phyloP scores from a whole-genome alignment of 768 basidiomycete species.

The Hericium rajendrae region DNA sequence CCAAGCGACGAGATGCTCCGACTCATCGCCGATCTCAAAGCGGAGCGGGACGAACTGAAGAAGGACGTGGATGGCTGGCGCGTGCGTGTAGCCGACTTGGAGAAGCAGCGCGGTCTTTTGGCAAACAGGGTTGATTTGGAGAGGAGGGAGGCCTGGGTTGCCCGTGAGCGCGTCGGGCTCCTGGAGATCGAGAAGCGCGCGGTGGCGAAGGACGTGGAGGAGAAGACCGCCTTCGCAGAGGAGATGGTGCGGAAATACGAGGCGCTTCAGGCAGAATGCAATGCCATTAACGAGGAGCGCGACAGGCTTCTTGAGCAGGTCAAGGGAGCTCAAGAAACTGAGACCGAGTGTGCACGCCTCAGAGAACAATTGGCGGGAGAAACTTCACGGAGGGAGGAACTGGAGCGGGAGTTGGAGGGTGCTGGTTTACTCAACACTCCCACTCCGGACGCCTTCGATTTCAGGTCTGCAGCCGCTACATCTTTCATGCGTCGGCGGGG shows the following conservation, averaged over 20 bases:
- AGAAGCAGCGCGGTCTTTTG: slow-evolving; percentile 58
- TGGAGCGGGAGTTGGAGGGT: slow-evolving; percentile 45
- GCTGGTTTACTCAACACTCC: slow-evolving; percentile 36
- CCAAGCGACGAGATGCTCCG: slow-evolving; percentile 73
- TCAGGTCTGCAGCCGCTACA: slow-evolving; percentile 11
- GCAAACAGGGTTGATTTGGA: slow-evolving; percentile 67
- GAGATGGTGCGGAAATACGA: neutral
- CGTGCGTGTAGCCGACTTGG: slow-evolving; percentile 63
- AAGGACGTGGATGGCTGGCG: slow-evolving; percentile 87
- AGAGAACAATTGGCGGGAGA: slow-evolving; percentile 30
- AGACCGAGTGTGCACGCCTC: slow-evolving; percentile 18
- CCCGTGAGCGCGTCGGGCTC: slow-evolving; percentile 60
- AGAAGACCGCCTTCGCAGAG: slow-evolving; percentile 15
- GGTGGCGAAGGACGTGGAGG: slow-evolving; percentile 34
- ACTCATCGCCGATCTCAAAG: slow-evolving; percentile 68
- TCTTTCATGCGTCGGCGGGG: slow-evolving; percentile 29
- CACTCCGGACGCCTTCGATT: slow-evolving; percentile 29
- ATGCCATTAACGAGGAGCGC: slow-evolving; percentile 28
- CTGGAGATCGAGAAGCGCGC: slow-evolving; percentile 59
- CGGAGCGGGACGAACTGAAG: slow-evolving; percentile 83
- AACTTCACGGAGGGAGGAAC: slow-evolving; percentile 30
- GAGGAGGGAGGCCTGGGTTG: slow-evolving; percentile 74
- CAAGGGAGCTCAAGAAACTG: slow-evolving; percentile 1
- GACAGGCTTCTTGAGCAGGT: slow-evolving; percentile 25
- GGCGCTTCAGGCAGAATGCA: slow-evolving; percentile 19